Evolutionary conservation across 345 rosid species (phyloP), one percentile per base, ranked within the genome.

Genomic region (Heritiera fomes): DNA sequence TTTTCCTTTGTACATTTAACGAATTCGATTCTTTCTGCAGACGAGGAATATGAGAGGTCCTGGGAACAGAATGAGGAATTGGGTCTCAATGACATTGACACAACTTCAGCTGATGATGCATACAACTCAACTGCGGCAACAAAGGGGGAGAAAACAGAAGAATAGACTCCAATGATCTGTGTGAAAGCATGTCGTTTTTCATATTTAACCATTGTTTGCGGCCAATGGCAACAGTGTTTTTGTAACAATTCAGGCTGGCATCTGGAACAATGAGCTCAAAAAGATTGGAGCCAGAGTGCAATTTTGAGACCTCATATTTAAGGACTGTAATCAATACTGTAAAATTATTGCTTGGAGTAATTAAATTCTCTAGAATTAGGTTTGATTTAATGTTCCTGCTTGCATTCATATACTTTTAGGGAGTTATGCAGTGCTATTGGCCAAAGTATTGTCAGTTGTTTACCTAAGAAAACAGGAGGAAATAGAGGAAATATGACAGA

Each of bases 61-160:
- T 93, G 97, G 97, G 98, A 95, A 73, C 97, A 95, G 80, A 93
- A 93, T 10, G 99, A 95, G 81, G 99, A 95, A 60, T 79, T 95
- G 82, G 98, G 98, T 82, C 87, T 95, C 53, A 95, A 95, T 58
- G 98, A 92, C 80, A 91, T 95, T 0, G 96, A 93, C 79, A 95
- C 99, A 58, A 86, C 94, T 23, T 87, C 93, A 3, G 99, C 97
- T 2, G 98, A 95, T 80, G 92, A 85, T 66, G 94, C 98, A n/a
- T 92, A 95, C 75, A 86, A 66, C 76, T 58, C 55, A 23, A 11
- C 55, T 0, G 32, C 8, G 40, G 13, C 34, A n/a, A 34, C 58
- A 17, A 9, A 18, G 15, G 13, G 3, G 0, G 20, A 38, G 53
- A 59, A 47, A 13, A 61, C 66, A 28, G 15, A 41, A 73, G 38